Percentiles rank a stretch among this genome's conserved stretches.
Conservation (phyloP, 139 green algal species). For the Pseudopediastrum boryanum region DNA sequence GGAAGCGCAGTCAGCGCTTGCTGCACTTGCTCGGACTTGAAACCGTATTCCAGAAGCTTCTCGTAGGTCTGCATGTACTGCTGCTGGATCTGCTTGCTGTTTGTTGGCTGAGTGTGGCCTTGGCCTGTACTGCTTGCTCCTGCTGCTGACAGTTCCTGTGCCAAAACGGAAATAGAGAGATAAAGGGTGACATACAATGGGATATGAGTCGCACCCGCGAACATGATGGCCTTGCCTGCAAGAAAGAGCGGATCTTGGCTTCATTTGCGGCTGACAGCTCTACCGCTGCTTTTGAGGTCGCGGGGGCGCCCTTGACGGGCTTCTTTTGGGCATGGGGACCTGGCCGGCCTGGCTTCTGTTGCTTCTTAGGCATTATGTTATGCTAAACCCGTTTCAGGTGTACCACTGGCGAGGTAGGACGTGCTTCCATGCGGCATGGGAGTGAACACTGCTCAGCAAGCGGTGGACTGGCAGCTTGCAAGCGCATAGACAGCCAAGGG, state of each 20-base stretch:
- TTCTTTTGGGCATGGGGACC: too few relatives aligned
- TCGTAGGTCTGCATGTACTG: slow-evolving; percentile 30
- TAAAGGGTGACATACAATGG: background rate
- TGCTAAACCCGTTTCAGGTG: too few relatives aligned
- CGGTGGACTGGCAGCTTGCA: too few relatives aligned
- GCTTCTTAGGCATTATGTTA: too few relatives aligned
- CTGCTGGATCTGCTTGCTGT: slow-evolving; percentile 15
- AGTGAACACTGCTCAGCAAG: too few relatives aligned
- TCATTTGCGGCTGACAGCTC: slow-evolving; percentile 21
- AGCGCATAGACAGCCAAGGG: too few relatives aligned
- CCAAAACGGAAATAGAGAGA: background rate
- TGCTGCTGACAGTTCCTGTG: background rate
- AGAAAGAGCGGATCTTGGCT: slow-evolving; percentile 5
- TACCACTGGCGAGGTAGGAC: too few relatives aligned
- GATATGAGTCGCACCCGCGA: background rate
- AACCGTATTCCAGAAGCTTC: slow-evolving; percentile 44
- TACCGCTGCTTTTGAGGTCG: background rate
- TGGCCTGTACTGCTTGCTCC: background rate
- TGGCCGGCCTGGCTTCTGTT: too few relatives aligned
- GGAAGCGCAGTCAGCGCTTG: slow-evolving; percentile 39
- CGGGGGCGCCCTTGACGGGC: background rate
- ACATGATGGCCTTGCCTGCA: slow-evolving; percentile 3
- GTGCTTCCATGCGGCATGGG: too few relatives aligned
- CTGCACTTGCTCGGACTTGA: slow-evolving; percentile 37
- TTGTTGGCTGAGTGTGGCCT: background rate